Evolutionary conservation across 1,139 yeast genomes (phyloP).

Genomic region (Debaryomycetaceae sp.): DNA sequence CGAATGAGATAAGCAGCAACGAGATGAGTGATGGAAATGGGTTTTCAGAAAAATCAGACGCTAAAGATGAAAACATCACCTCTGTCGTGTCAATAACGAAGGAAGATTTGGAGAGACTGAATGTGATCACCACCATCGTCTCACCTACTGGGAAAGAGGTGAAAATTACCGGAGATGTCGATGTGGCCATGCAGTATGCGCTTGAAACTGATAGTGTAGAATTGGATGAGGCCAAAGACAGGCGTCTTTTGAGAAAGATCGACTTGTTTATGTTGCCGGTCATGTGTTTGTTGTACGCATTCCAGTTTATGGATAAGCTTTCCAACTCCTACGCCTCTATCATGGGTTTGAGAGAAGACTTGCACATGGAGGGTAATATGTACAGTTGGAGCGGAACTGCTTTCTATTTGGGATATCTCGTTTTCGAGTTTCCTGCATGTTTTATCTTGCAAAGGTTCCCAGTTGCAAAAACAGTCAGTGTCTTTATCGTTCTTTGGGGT

Average conservation of each 20-base stretch:
- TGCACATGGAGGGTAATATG: conserved; percentile 44
- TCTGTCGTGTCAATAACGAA: neutral
- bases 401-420: conserved; percentile 50
- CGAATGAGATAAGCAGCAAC: too few relatives aligned
- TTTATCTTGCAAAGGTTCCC: conserved; percentile 33
- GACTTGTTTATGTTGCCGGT: conserved; percentile 52
- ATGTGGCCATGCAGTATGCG: conserved; percentile 2
- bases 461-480: conserved; percentile 20
- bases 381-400: conserved; percentile 56
- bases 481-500: conserved; percentile 25
- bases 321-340: conserved; percentile 57
- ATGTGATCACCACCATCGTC: conserved; percentile 21
- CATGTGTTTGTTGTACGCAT: conserved; percentile 49
- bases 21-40: too few relatives aligned
- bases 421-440: conserved; percentile 44
- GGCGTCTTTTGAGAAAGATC: conserved; percentile 37
- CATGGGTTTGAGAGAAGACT: conserved; percentile 48
- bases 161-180: conserved; percentile 2
- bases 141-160: conserved; percentile 29
- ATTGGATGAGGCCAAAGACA: conserved; percentile 11
- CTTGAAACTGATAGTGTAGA: conserved; percentile 7
- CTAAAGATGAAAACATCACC: neutral
- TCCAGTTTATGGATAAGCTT: conserved; percentile 61
- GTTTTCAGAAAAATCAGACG: neutral
- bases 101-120: neutral